These are phyloP conservation scores for Paramecium bursaria DNA, from an alignment of 73 alveolate species.

Conservation along the genomic window DNA sequence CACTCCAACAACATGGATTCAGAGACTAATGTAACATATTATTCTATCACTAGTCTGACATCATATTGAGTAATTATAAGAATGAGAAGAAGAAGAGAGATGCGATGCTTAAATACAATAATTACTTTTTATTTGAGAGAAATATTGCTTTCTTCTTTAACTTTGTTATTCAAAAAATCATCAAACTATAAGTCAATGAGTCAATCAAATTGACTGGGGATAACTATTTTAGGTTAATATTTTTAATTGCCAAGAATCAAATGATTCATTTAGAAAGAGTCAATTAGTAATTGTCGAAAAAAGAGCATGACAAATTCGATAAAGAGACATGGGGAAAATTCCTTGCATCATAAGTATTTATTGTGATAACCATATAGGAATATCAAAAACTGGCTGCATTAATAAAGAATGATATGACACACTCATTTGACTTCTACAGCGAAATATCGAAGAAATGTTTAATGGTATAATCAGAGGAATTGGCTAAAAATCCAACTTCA, in stretches of 20 bases:
- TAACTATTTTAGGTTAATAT: slow-evolving; percentile 62
- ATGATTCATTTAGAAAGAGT: slow-evolving; percentile 68
- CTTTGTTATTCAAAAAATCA: slow-evolving; percentile 61
- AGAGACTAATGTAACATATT: slow-evolving; percentile 16
- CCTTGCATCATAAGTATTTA: slow-evolving; percentile 20
- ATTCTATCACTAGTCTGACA: slow-evolving; percentile 34
- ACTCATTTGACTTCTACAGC: slow-evolving; percentile 17
- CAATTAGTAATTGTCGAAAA: slow-evolving; percentile 36
- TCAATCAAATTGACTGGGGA: slow-evolving; percentile 32
- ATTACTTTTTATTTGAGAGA: slow-evolving; percentile 64
- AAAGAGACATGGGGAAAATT: slow-evolving; percentile 66
- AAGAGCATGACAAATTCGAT: slow-evolving; percentile 62
- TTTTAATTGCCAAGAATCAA: slow-evolving; percentile 58
- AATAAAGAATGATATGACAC: slow-evolving; percentile 20
- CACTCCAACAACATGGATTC: slow-evolving; percentile 23
- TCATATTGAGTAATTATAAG: slow-evolving; percentile 62
- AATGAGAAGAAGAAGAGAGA: slow-evolving; percentile 67
- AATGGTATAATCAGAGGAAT: slow-evolving; percentile 54
- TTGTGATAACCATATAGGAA: background rate
- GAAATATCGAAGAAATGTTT: slow-evolving; percentile 52
- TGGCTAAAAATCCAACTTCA: slow-evolving; percentile 37
- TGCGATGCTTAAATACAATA: slow-evolving; percentile 62
- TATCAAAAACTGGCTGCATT: slow-evolving; percentile 1
- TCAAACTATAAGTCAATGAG: slow-evolving; percentile 36
- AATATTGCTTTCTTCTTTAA: slow-evolving; percentile 70